Evolutionary conservation across 2,329 filamentous ascomycete species (phyloP).

Genomic region (Eurotiales sp.): DNA sequence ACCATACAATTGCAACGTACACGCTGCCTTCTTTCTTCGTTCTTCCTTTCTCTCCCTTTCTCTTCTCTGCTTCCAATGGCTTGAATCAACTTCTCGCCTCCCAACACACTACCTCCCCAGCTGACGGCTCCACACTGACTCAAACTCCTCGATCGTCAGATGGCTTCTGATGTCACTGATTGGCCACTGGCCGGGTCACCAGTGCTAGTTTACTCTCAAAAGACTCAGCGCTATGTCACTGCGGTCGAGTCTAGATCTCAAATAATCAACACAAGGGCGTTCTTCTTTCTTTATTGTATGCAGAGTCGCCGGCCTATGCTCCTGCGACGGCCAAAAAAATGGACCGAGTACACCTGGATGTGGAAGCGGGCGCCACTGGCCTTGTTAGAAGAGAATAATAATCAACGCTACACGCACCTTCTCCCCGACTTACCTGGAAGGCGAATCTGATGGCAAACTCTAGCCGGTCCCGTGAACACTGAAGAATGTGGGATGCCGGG

Average conservation of each 20-base stretch:
- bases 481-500: constrained; percentile 13
- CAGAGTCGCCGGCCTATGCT: not conserved
- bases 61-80: not conserved
- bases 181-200: not conserved
- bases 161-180: constrained; percentile 4
- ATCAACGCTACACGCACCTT: not conserved
- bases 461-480: constrained; percentile 13
- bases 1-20: not conserved
- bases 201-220: not conserved
- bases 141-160: constrained; percentile 5
- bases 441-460: no score
- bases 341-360: no score
- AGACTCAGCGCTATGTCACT: not conserved
- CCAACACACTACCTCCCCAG: not conserved
- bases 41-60: not conserved
- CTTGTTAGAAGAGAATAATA: not conserved
- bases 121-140: constrained; percentile 8
- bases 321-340: not conserved
- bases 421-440: constrained; percentile 7
- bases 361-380: no score
- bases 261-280: not conserved
- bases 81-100: not conserved
- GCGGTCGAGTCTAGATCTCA: constrained; percentile 6
- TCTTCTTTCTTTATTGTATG: not conserved
- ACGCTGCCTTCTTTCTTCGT: not conserved